phyloP scores from a whole-genome alignment of 164 flowering plant genomes.

The Annona cherimola region DNA sequence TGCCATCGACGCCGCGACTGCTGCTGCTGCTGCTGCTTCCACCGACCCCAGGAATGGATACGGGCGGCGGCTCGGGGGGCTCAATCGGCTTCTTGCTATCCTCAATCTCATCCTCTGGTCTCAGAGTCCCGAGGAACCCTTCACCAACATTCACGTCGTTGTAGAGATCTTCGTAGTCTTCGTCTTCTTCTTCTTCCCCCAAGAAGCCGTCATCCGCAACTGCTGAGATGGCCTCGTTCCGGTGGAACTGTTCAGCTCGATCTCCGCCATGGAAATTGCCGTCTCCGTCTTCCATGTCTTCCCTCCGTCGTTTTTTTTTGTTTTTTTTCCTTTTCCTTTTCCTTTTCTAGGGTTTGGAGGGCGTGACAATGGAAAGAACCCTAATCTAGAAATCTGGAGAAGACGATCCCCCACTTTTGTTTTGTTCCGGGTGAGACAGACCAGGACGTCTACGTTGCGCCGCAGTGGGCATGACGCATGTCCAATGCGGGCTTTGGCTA shows the following conservation, averaged over 20 bases:
- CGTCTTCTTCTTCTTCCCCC: conserved; percentile 59
- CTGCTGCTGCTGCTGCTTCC: conserved; percentile 17
- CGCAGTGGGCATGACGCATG: background rate
- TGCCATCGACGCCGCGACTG: conserved; percentile 16
- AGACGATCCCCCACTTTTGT: background rate
- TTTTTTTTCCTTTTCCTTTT: background rate
- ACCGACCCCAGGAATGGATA: conserved; percentile 15
- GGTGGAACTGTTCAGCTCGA: conserved; percentile 49
- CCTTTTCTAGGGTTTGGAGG: conserved; percentile 1
- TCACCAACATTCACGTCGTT: conserved; percentile 89
- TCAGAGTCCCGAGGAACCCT: conserved; percentile 55
- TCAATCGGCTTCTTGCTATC: background rate
- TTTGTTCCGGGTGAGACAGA: background rate
- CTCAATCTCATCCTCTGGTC: conserved; percentile 38
- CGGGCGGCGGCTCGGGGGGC: conserved; percentile 21
- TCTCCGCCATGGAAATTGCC: conserved; percentile 36
- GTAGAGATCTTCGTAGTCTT: conserved; percentile 85
- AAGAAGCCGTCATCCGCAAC: conserved; percentile 69
- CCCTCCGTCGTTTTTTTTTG: background rate
- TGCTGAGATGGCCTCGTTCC: conserved; percentile 78
- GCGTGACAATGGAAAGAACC: background rate
- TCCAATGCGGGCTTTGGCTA: too few species aligned
- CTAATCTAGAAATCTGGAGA: conserved; percentile 1
- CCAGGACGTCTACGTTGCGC: background rate
- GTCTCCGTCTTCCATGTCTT: conserved; percentile 46